Evolutionary conservation across 352 stramenopile genomes (phyloP).

Genomic region (Thalassiosira gravida): DNA sequence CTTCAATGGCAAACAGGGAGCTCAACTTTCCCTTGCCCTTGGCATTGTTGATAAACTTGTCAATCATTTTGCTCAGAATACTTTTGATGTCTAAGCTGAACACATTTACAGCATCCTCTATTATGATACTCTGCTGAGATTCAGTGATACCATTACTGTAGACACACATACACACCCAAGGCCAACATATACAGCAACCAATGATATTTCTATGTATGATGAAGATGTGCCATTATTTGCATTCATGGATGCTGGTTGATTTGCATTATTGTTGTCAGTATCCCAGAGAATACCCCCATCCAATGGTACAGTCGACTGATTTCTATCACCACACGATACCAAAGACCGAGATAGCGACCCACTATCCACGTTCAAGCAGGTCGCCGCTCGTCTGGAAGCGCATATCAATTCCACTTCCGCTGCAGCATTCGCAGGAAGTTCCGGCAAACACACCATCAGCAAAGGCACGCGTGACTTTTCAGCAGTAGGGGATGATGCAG

Average conservation of each 20-base stretch:
- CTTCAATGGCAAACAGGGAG: slow-evolving; percentile 36
- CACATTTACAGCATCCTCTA: too few species aligned
- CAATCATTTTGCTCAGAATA: slow-evolving; percentile 48
- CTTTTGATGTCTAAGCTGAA: slow-evolving; percentile 35
- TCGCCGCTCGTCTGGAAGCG: slow-evolving; percentile 55
- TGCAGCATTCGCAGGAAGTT: slow-evolving; percentile 77
- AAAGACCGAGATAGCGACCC: slow-evolving; percentile 3
- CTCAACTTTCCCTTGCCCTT: slow-evolving; percentile 15
- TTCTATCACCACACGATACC: slow-evolving; percentile 10
- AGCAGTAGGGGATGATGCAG: slow-evolving; percentile 3
- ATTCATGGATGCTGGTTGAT: neutral
- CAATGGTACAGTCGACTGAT: neutral
- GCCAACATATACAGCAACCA: slow-evolving; percentile 41
- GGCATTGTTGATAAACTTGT: slow-evolving; percentile 37
- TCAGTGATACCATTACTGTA: slow-evolving; percentile 31
- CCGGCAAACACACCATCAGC: slow-evolving; percentile 73
- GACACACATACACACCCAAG: slow-evolving; percentile 45
- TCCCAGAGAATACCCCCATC: slow-evolving; percentile 32
- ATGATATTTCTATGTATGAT: slow-evolving; percentile 36
- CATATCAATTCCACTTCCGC: slow-evolving; percentile 78
- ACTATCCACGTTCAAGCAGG: slow-evolving; percentile 52
- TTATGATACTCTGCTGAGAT: too few species aligned
- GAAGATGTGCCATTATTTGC: neutral
- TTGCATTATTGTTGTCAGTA: slow-evolving; percentile 39
- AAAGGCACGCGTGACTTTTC: slow-evolving; percentile 45